Conservation (phyloP, 495 filamentous ascomycete genomes). For the Aspergillus biplanus region DNA sequence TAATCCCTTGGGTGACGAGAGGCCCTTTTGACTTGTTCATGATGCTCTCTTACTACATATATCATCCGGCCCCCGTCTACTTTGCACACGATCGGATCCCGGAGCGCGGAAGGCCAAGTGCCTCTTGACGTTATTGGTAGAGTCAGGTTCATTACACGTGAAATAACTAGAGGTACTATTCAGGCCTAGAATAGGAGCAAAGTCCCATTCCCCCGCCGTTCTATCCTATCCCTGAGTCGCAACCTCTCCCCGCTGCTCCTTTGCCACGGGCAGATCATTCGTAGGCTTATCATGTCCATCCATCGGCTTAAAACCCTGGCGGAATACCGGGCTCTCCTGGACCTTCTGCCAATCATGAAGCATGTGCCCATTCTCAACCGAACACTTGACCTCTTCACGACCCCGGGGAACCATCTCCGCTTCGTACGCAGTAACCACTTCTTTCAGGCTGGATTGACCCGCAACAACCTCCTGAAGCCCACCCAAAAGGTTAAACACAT, state of each 20-base stretch:
- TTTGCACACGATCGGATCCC: background rate
- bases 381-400: conserved; percentile 11
- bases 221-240: conserved; percentile 1
- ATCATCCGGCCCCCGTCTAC: background rate
- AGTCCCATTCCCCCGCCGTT: background rate
- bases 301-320: conserved; percentile 11
- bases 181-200: background rate
- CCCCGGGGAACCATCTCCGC: conserved; percentile 14
- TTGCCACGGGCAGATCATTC: background rate
- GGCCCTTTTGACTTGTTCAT: background rate
- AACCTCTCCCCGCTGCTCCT: background rate
- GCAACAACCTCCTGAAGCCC: conserved; percentile 1
- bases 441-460: background rate
- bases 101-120: background rate
- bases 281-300: conserved; percentile 9
- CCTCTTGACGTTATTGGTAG: background rate
- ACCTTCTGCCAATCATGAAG: conserved; percentile 17
- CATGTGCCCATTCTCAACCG: conserved; percentile 13
- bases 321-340: conserved; percentile 10
- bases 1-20: background rate
- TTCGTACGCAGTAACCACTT: conserved; percentile 1
- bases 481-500: conserved; percentile 1
- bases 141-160: background rate
- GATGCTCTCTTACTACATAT: background rate
- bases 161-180: background rate